Evolutionary conservation across 805 yeast genomes (phyloP).

Genomic region (Pichia gijzeniarum): DNA sequence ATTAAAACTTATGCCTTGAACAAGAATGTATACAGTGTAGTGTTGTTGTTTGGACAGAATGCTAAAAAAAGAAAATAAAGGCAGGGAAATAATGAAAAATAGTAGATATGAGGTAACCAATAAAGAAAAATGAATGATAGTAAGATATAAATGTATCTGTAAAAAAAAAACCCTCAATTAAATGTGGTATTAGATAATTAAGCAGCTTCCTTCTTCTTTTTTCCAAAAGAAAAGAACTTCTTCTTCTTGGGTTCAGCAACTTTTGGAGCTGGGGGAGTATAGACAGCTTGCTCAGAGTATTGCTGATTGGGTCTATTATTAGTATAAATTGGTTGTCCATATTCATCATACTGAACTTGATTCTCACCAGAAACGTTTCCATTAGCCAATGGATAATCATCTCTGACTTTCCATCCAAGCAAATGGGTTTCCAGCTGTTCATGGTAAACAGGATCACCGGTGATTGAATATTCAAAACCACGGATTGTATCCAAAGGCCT

Average conservation of each 20-base stretch:
- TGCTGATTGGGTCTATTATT: slow-evolving; percentile 10
- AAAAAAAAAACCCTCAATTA: no score
- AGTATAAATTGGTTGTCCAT: slow-evolving; percentile 35
- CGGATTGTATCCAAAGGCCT: slow-evolving; percentile 96
- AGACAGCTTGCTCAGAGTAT: slow-evolving; percentile 28
- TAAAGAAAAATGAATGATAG: no score
- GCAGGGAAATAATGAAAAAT: no score
- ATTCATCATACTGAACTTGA: slow-evolving; percentile 31
- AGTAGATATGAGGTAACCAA: no score
- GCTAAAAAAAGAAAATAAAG: no score
- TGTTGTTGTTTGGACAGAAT: no score
- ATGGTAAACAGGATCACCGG: slow-evolving; percentile 75
- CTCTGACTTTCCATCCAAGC: slow-evolving; percentile 82
- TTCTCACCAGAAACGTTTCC: slow-evolving; percentile 30
- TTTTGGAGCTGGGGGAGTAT: slow-evolving; percentile 45
- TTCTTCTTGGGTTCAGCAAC: slow-evolving; percentile 58
- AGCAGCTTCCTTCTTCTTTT: slow-evolving; percentile 14
- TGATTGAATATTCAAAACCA: slow-evolving; percentile 87
- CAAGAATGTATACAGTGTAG: no score
- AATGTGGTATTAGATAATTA: background rate
- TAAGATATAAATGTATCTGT: no score
- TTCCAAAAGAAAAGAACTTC: slow-evolving; percentile 71
- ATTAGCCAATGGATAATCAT: slow-evolving; percentile 56
- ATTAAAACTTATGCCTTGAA: no score
- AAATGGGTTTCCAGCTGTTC: slow-evolving; percentile 75